Conservation (phyloP, 164 flowering plant species). For the Platanus orientalis region DNA sequence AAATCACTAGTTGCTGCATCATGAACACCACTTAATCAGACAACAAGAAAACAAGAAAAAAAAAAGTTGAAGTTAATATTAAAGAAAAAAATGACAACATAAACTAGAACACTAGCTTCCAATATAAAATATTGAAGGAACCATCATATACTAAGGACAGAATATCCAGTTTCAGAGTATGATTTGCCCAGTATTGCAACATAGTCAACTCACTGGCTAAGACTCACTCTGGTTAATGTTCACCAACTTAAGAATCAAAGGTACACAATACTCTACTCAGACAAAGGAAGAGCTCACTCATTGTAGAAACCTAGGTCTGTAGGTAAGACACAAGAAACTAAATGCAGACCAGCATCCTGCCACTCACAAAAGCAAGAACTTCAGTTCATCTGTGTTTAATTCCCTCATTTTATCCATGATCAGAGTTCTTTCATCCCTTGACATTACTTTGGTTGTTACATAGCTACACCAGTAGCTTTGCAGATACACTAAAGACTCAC, state of each 20-base stretch:
- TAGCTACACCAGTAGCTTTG: no score
- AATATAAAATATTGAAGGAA: background rate
- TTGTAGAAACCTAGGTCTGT: no score
- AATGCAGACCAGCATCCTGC: no score
- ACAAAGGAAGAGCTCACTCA: background rate
- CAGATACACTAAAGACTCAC: no score
- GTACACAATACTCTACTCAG: background rate
- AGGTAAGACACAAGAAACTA: no score
- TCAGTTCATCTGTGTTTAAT: no score
- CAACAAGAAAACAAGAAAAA: conserved; percentile 5
- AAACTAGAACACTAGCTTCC: background rate
- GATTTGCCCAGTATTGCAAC: background rate
- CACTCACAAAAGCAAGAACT: no score
- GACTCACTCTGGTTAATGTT: background rate
- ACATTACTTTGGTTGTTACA: no score
- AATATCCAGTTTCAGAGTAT: background rate
- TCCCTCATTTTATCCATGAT: no score
- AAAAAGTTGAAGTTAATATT: no score
- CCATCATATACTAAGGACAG: background rate
- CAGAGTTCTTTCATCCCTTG: no score
- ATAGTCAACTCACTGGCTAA: background rate
- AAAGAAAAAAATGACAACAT: background rate
- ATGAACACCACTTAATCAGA: conserved; percentile 12
- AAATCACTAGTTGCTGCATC: conserved; percentile 92
- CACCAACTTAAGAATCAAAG: background rate